These are phyloP conservation scores for Pneumocystis carinii DNA, from an alignment of 1,139 yeast genomes.

Conservation along the genomic window DNA sequence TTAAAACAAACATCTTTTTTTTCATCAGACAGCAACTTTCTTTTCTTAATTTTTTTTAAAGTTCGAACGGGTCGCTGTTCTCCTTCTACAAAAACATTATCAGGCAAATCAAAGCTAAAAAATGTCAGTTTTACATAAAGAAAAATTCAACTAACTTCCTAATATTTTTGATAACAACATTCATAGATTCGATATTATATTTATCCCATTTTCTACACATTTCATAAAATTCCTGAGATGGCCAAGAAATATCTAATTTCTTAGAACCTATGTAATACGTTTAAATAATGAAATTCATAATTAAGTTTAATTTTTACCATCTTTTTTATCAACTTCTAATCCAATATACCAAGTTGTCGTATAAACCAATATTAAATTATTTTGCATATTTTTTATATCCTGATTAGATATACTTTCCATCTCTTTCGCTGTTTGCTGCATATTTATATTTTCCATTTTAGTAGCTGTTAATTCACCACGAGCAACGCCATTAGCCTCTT, in stretches of 20 bases:
- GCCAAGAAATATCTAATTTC: constrained; percentile 73
- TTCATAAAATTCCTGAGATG: constrained; percentile 76
- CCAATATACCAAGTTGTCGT: constrained; percentile 73
- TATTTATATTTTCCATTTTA: constrained; percentile 20
- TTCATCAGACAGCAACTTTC: background rate
- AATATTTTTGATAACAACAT: constrained; percentile 55
- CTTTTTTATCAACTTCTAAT: constrained; percentile 43
- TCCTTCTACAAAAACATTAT: constrained; percentile 66
- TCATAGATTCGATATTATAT: constrained; percentile 46
- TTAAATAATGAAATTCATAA: background rate
- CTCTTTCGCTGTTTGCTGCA: constrained; percentile 3
- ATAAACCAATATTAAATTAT: constrained; percentile 34
- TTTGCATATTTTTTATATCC: constrained; percentile 15
- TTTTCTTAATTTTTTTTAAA: constrained; percentile 31
- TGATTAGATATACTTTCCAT: background rate
- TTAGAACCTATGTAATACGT: constrained; percentile 18
- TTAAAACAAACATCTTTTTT: background rate
- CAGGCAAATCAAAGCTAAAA: constrained; percentile 55
- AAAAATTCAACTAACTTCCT: constrained; percentile 30
- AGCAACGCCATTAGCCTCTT: constrained; percentile 40
- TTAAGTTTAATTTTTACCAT: constrained; percentile 12
- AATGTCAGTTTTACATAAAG: background rate
- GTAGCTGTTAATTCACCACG: constrained; percentile 36
- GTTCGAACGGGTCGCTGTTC: constrained; percentile 55
- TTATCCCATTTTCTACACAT: constrained; percentile 60